phyloP scores from a whole-genome alignment of 176 grass and related monocot genomes.

The Eragrostis curvula region DNA sequence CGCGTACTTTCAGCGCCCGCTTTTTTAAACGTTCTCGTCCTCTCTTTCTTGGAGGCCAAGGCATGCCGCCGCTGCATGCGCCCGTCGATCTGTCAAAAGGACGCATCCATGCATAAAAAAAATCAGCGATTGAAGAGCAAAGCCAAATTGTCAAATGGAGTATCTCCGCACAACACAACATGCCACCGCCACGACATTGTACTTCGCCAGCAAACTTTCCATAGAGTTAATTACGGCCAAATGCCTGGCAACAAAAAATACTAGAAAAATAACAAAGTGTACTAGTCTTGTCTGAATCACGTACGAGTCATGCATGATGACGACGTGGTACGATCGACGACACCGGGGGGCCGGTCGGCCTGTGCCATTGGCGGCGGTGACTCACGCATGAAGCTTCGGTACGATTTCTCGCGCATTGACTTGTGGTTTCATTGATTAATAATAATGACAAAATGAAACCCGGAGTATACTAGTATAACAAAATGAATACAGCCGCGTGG shows the following conservation, averaged over 20 bases:
- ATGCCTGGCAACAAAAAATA: background rate
- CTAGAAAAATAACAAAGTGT: background rate
- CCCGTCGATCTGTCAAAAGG: background rate
- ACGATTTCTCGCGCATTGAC: background rate
- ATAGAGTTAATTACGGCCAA: background rate
- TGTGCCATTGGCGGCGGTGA: background rate
- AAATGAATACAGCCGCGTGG: too few species aligned
- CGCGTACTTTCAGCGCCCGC: background rate
- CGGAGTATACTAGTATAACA: too few species aligned
- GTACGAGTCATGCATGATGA: background rate
- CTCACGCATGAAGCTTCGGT: background rate
- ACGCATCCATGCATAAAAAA: background rate
- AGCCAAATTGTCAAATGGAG: conserved; percentile 10
- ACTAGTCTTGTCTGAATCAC: background rate
- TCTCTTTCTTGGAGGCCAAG: conserved; percentile 34
- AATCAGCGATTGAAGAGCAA: background rate
- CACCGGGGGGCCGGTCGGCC: background rate
- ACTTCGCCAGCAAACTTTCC: background rate
- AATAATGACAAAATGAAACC: too few species aligned
- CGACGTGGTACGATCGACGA: conserved; percentile 9
- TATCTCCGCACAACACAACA: background rate
- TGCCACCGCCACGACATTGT: background rate
- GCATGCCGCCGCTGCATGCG: background rate
- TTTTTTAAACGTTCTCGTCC: too few species aligned
- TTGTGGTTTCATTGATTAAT: background rate